Evolutionary conservation across 2,329 filamentous ascomycete species (phyloP).

Genomic region (Epichloe sylvatica): DNA sequence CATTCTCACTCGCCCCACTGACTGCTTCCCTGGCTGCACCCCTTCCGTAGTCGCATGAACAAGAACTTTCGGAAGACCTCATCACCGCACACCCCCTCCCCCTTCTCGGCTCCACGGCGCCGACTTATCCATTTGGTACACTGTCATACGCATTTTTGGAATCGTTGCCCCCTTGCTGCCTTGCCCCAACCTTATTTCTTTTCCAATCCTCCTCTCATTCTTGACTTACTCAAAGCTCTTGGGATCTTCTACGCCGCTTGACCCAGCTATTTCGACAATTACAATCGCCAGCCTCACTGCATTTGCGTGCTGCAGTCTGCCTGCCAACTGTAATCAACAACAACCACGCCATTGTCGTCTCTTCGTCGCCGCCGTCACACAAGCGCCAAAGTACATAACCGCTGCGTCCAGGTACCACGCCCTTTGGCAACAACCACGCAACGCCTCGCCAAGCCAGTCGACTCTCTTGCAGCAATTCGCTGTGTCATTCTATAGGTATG

Average conservation of each 20-base stretch:
- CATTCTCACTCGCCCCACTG: neutral
- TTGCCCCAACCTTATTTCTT: conserved; percentile 10
- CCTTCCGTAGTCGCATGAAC: neutral
- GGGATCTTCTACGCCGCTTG: neutral
- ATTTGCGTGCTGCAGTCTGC: no score
- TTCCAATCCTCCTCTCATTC: conserved; percentile 5
- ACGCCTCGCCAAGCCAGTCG: no score
- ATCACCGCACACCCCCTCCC: conserved; percentile 8
- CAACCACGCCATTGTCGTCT: neutral
- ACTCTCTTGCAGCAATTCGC: no score
- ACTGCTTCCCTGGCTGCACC: neutral
- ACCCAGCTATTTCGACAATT: neutral
- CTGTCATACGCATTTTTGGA: conserved; percentile 9
- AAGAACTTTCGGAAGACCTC: neutral
- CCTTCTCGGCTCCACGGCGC: conserved; percentile 20
- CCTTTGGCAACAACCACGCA: no score
- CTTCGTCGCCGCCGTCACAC: neutral
- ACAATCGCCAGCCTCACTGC: neutral
- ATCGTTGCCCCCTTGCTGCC: conserved; percentile 9
- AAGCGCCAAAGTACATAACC: neutral
- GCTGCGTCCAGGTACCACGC: no score
- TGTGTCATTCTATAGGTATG: no score
- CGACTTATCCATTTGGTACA: conserved; percentile 17
- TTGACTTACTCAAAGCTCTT: neutral
- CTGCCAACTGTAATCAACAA: neutral